Evolutionary conservation across 345 rosid genomes (phyloP).

Genomic region (Syzygium oleosum): DNA sequence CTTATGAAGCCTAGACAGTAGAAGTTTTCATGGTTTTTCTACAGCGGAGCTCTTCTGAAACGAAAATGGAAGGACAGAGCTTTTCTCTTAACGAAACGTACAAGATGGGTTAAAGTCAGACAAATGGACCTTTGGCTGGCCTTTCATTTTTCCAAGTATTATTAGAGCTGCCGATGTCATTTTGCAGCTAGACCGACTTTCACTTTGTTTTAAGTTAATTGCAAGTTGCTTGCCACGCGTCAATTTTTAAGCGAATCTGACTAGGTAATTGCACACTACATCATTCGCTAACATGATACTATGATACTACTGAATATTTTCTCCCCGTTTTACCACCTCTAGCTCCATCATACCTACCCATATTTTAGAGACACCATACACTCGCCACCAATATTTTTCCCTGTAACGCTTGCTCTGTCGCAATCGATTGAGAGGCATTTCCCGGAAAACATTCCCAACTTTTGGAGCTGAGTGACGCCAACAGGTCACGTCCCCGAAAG

Average conservation of each 20-base stretch:
- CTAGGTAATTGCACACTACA: background rate
- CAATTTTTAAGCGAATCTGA: background rate
- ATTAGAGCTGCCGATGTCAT: too few species aligned
- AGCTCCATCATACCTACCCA: background rate
- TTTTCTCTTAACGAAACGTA: background rate
- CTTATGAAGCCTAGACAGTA: background rate
- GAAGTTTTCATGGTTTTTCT: background rate
- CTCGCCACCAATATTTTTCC: background rate
- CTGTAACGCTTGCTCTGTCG: background rate
- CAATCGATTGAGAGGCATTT: background rate
- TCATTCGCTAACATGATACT: background rate
- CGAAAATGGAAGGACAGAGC: background rate
- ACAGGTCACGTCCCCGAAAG: background rate
- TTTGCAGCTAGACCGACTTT: background rate
- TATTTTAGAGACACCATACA: background rate
- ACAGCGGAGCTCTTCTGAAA: background rate
- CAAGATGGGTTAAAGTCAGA: background rate
- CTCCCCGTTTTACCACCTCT: background rate
- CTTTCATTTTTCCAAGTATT: background rate
- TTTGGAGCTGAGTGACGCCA: background rate
- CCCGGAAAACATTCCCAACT: background rate
- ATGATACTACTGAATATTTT: background rate
- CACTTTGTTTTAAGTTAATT: background rate
- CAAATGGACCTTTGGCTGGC: background rate
- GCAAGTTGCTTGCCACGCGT: rapidly evolving